Conservation (phyloP, 768 basidiomycete species). For the Termitomyces sp. region DNA sequence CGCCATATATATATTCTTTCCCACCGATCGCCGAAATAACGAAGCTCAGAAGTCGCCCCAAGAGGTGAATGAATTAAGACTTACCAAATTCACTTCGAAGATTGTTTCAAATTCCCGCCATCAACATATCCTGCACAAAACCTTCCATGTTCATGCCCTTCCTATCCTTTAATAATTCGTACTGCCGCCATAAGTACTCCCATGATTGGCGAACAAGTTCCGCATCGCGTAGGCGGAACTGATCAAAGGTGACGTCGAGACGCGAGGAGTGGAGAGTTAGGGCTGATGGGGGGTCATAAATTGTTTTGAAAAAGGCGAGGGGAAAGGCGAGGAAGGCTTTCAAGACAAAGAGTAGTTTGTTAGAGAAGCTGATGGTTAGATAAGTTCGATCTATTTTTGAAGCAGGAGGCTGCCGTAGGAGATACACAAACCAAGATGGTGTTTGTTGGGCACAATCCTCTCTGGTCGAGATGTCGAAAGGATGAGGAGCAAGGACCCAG, state of each 20-base stretch:
- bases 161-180: slow-evolving; percentile 2
- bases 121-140: slow-evolving; percentile 12
- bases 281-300: slow-evolving; percentile 27
- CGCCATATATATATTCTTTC: neutral
- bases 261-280: slow-evolving; percentile 34
- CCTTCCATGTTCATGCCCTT: slow-evolving; percentile 4
- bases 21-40: neutral
- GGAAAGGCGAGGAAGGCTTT: slow-evolving; percentile 3
- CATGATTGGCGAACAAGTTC: slow-evolving; percentile 33
- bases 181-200: slow-evolving; percentile 18
- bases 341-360: neutral
- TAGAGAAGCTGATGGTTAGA: neutral
- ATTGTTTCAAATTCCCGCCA: neutral
- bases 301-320: slow-evolving; percentile 12
- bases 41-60: neutral
- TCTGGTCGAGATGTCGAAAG: neutral
- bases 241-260: slow-evolving; percentile 37
- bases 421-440: slow-evolving; percentile 9
- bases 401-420: neutral
- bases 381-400: neutral
- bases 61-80: neutral
- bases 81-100: neutral
- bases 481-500: slow-evolving; percentile 27
- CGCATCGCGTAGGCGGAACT: slow-evolving; percentile 41
- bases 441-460: neutral